Conservation (phyloP, 2,329 filamentous ascomycete species). For the Corynespora cassiicola region DNA sequence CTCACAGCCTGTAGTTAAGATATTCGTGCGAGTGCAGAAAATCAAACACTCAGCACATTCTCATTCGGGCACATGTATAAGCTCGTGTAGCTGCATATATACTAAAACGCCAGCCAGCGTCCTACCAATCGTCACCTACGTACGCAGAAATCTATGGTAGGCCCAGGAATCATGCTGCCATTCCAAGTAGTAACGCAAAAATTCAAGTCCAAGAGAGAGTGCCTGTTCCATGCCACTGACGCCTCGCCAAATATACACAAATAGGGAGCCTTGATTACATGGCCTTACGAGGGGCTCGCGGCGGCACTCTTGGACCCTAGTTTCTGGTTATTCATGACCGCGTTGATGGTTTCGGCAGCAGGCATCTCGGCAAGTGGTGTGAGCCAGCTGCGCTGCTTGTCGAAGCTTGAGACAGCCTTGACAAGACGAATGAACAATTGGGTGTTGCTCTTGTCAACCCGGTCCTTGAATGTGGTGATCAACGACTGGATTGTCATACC, state of each 20-base stretch:
- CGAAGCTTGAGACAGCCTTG: slow-evolving; percentile 44
- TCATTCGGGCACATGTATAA: too few relatives aligned
- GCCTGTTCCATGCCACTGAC: too few relatives aligned
- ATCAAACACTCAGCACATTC: too few relatives aligned
- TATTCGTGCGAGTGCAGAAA: too few relatives aligned
- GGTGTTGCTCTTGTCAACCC: slow-evolving; percentile 44
- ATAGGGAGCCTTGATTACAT: background rate
- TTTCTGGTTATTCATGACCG: slow-evolving; percentile 19
- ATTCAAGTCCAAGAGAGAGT: too few relatives aligned
- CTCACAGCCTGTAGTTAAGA: too few relatives aligned
- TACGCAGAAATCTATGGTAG: too few relatives aligned
- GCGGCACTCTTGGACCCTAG: slow-evolving; percentile 4
- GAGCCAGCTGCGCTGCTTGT: slow-evolving; percentile 35
- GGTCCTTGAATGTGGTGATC: slow-evolving; percentile 49
- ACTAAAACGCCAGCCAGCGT: too few relatives aligned
- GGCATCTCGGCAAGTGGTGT: slow-evolving; percentile 39
- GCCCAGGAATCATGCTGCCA: too few relatives aligned
- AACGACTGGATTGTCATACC: slow-evolving; percentile 52
- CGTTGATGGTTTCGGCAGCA: slow-evolving; percentile 32
- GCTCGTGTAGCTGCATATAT: too few relatives aligned
- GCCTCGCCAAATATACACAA: slow-evolving; percentile 6
- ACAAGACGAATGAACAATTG: slow-evolving; percentile 53
- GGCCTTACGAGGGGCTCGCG: slow-evolving; percentile 9
- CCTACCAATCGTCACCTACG: too few relatives aligned
- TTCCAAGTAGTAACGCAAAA: too few relatives aligned